phyloP scores from a whole-genome alignment of 495 filamentous ascomycete genomes.

The Aspergillus nidulans region DNA sequence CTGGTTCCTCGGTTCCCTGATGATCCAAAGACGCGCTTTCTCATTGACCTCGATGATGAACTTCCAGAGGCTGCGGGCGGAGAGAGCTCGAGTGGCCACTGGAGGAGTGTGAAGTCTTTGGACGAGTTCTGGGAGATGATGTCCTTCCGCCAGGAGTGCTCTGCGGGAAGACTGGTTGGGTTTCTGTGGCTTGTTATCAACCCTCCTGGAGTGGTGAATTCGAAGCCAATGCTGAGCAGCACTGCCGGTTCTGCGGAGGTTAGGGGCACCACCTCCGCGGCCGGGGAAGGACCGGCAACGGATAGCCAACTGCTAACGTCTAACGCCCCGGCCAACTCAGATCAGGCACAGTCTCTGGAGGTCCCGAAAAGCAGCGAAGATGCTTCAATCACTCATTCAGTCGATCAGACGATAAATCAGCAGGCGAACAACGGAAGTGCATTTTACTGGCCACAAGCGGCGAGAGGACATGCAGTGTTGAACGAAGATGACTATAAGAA shows the following conservation, averaged over 20 bases:
- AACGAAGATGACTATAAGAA: slow-evolving; percentile 69
- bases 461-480: slow-evolving; percentile 66
- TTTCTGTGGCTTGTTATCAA: slow-evolving; percentile 90
- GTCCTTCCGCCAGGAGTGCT: slow-evolving; percentile 94
- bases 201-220: slow-evolving; percentile 40
- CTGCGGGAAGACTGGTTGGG: slow-evolving; percentile 81
- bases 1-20: slow-evolving; percentile 90
- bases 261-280: background rate
- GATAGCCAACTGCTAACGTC: background rate
- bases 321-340: slow-evolving; percentile 6
- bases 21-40: slow-evolving; percentile 90
- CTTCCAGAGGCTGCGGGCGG: slow-evolving; percentile 42
- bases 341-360: background rate
- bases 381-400: background rate
- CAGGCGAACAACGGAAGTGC: slow-evolving; percentile 36
- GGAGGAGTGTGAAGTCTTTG: slow-evolving; percentile 76
- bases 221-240: slow-evolving; percentile 36
- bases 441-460: slow-evolving; percentile 64
- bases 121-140: slow-evolving; percentile 99
- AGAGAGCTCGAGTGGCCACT: slow-evolving; percentile 50
- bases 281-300: background rate
- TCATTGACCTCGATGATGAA: slow-evolving; percentile 83
- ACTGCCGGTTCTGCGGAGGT: slow-evolving; percentile 8
- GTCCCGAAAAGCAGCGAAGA: background rate
- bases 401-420: background rate